A percentile compares a stretch with the other conserved stretches of the same genome.
phyloP scores from a whole-genome alignment of 2,329 filamentous ascomycete species.

The Fusarium foetens region DNA sequence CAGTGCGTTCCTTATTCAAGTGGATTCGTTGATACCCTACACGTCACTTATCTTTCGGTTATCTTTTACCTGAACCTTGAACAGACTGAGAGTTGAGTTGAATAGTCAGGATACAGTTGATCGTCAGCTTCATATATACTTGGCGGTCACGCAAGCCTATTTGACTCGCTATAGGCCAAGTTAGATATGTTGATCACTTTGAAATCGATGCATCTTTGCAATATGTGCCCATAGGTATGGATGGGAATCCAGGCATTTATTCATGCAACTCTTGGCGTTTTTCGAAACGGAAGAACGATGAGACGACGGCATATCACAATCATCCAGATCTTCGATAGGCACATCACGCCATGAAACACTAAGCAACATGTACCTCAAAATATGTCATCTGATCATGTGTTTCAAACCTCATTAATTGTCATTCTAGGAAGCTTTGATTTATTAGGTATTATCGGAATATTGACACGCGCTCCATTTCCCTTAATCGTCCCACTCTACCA shows the following conservation, averaged over 20 bases:
- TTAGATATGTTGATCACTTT: not conserved
- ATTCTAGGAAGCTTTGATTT: too few species aligned
- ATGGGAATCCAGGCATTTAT: too few species aligned
- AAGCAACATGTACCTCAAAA: too few species aligned
- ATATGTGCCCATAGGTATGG: too few species aligned
- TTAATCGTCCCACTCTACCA: not conserved
- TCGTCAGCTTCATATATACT: not conserved
- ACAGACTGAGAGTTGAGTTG: not conserved
- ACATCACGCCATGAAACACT: too few species aligned
- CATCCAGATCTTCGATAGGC: too few species aligned
- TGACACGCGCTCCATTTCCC: not conserved
- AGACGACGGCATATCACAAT: too few species aligned
- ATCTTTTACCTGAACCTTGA: not conserved
- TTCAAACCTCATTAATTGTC: too few species aligned
- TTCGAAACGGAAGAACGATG: too few species aligned
- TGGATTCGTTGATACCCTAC: not conserved
- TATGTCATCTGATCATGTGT: too few species aligned
- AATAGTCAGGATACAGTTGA: accelerated
- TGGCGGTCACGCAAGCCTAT: not conserved
- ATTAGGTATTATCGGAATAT: too few species aligned
- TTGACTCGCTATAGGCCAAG: not conserved
- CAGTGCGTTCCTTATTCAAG: not conserved
- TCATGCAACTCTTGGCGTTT: not conserved
- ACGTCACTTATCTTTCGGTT: not conserved
- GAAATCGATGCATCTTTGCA: accelerated